phyloP scores from a whole-genome alignment of 176 grass and related monocot species.

The Musa beccarii region DNA sequence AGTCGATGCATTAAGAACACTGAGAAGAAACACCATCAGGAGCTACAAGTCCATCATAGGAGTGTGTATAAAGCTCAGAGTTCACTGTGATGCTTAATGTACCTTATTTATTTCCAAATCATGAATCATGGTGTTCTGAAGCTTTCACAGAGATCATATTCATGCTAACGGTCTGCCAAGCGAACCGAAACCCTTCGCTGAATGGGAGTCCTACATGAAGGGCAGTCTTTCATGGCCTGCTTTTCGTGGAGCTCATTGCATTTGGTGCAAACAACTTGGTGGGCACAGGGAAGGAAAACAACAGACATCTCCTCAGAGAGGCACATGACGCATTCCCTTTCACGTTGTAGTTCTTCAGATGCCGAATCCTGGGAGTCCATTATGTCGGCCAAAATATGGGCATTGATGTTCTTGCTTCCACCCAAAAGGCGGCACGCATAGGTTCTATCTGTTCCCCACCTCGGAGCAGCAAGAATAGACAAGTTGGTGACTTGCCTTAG shows the following conservation, averaged over 20 bases:
- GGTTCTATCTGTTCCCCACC: slow-evolving; percentile 49
- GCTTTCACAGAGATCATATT: background rate
- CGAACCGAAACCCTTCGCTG: slow-evolving; percentile 61
- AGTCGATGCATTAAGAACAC: too few species aligned
- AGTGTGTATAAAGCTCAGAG: too few species aligned
- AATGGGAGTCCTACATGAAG: slow-evolving; percentile 75
- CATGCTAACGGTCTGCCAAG: slow-evolving; percentile 31
- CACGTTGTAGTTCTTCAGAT: slow-evolving; percentile 65
- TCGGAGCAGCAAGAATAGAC: slow-evolving; percentile 36
- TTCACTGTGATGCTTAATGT: background rate
- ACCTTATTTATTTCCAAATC: background rate
- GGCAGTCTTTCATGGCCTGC: slow-evolving; percentile 94
- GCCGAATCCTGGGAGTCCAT: slow-evolving; percentile 22
- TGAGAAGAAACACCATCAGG: too few species aligned
- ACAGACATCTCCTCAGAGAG: slow-evolving; percentile 89
- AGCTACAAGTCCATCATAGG: too few species aligned
- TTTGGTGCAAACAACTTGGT: slow-evolving; percentile 72
- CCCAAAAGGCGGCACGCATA: slow-evolving; percentile 38
- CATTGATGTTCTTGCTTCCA: slow-evolving; percentile 42
- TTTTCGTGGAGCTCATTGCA: slow-evolving; percentile 78
- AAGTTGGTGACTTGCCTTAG: slow-evolving; percentile 41
- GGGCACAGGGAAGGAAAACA: slow-evolving; percentile 72
- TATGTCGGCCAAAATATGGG: slow-evolving; percentile 22
- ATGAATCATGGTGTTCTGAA: background rate
- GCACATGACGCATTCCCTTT: slow-evolving; percentile 92